A percentile compares a stretch with the other conserved stretches of the same genome.
Conservation (phyloP, 23 red algal species). For the Gracilaria caudata region DNA sequence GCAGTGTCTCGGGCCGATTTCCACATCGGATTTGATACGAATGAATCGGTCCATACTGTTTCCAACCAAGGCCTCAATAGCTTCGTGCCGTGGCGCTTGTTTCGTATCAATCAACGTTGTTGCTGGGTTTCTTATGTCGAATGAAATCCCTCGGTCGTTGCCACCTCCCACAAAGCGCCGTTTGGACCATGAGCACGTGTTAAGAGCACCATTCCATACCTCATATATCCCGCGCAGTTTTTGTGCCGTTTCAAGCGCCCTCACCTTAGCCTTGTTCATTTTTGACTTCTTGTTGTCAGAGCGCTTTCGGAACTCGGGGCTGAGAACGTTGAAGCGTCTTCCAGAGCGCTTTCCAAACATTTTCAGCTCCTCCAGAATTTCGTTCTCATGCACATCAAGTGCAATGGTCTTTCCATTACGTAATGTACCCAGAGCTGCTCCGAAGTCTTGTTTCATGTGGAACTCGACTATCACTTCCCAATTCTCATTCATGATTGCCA, state of each 20-base stretch:
- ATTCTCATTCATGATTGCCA: slow-evolving; percentile 42
- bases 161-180: not conserved
- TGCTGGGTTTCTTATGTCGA: slow-evolving; percentile 46
- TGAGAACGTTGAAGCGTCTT: slow-evolving; percentile 52
- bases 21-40: not conserved
- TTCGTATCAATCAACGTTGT: not conserved
- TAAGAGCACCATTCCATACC: slow-evolving; percentile 36
- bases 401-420: slow-evolving; percentile 3
- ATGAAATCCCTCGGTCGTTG: slow-evolving; percentile 10
- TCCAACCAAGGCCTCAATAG: slow-evolving; percentile 15
- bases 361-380: slow-evolving; percentile 19
- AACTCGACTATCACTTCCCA: slow-evolving; percentile 47
- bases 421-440: slow-evolving; percentile 30
- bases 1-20: slow-evolving; percentile 19
- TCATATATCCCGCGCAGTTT: slow-evolving; percentile 36
- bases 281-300: not conserved
- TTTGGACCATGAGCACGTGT: slow-evolving; percentile 49
- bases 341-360: slow-evolving; percentile 8
- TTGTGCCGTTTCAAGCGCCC: not conserved
- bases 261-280: not conserved
- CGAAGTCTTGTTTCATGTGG: slow-evolving; percentile 58
- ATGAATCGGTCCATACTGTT: slow-evolving; percentile 20
- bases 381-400: slow-evolving; percentile 14
- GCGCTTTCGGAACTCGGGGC: slow-evolving; percentile 5
- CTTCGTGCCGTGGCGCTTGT: not conserved